Evolutionary conservation across 371 early-diverging fungal genomes (phyloP), one percentile per base, ranked within the genome.

Genomic region (Fennellomyces sp.): DNA sequence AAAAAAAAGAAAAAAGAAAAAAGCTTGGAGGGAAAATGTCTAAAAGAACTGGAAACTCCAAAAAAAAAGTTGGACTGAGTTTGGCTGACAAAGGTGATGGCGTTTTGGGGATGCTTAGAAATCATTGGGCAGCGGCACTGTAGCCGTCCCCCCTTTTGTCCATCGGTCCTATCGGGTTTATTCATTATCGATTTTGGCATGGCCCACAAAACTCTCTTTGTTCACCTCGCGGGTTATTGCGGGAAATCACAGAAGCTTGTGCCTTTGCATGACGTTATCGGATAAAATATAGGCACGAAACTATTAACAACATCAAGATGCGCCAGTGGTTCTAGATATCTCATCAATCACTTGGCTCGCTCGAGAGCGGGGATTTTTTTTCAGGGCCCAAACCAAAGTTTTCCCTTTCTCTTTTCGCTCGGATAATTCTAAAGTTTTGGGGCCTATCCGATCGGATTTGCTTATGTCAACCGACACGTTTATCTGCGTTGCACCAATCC

Each of bases 31-130:
- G 42, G 42, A 54, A 55, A 55, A 50, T 11, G 48, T 10, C 36
- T 19, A 19, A 45, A 42, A 60, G 60, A 31, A 26, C 26, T 19
- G 27, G 57, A 45, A 49, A 38, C n/a, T 28, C n/a, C 21, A 56
- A 54, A 52, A 52, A 51, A 41, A 65, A 55, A 45, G 19, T 49
- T 27, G 23, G 39, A 64, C 47, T 53, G 63, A 35, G 53, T 42
- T 50, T 63, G 33, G 58, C 60, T 64, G 52, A 59, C 57, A 56
- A 63, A 63, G 41, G 28, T 7, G 30, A 21, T 10, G 27, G 17
- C 19, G 7, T 52, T 54, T 54, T 38, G 55, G 55, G 55, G 55
- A 29, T 21, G 31, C 3, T 19, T n/a, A 19, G 19, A 29, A 23
- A 3, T n/a, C 15, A 28, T 5, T 48, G 19, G 5, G n/a, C n/a